Conservation (phyloP, 1,139 yeast species). For the Blastobotrys proliferans region DNA sequence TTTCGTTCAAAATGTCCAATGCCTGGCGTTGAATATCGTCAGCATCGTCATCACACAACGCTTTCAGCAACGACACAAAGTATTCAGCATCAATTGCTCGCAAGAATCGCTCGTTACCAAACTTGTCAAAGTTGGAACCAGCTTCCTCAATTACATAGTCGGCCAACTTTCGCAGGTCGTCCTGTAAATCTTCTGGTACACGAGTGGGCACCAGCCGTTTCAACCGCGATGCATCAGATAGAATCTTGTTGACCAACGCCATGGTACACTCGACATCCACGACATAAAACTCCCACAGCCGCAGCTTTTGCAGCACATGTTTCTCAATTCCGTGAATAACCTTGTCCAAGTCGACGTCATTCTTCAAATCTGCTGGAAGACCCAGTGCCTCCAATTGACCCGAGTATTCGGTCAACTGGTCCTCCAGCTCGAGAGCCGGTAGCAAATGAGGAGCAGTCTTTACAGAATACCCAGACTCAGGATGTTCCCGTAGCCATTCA, state of each 20-base stretch:
- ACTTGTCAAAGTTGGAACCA: conserved; percentile 32
- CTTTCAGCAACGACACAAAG: conserved; percentile 46
- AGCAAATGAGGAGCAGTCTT: conserved; percentile 85
- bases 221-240: conserved; percentile 25
- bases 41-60: conserved; percentile 37
- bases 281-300: conserved; percentile 87
- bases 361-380: conserved; percentile 52
- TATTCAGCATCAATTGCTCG: conserved; percentile 50
- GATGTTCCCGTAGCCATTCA: conserved; percentile 75
- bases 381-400: conserved; percentile 49
- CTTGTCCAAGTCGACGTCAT: conserved; percentile 46
- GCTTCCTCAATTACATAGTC: conserved; percentile 47
- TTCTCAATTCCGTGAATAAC: conserved; percentile 63
- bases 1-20: conserved; percentile 60
- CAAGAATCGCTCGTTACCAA: conserved; percentile 48
- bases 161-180: conserved; percentile 45
- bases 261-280: conserved; percentile 45
- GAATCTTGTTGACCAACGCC: conserved; percentile 31
- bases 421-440: conserved; percentile 82
- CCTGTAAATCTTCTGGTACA: conserved; percentile 42
- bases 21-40: conserved; percentile 44
- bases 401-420: conserved; percentile 61
- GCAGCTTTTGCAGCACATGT: conserved; percentile 61
- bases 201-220: conserved; percentile 32
- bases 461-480: conserved; percentile 84